Evolutionary conservation across 306 rosid genomes (phyloP).

Genomic region (Fagus crenata): DNA sequence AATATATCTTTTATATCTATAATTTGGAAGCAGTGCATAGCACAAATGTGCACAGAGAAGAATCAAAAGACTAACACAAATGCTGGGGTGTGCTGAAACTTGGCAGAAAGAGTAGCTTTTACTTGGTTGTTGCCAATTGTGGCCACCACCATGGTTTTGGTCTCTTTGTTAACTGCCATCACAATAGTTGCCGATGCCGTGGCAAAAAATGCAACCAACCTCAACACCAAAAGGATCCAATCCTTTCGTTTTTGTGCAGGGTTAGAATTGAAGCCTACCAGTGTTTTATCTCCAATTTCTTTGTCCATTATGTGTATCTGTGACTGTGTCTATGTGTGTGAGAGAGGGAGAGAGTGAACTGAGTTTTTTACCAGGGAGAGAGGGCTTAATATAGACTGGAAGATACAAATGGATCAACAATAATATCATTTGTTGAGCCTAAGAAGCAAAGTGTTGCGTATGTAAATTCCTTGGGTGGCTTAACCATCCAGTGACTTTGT

Average conservation of each 20-base stretch:
- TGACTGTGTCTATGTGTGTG: conserved; percentile 4
- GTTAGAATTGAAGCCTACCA: conserved; percentile 15
- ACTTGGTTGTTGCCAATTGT: conserved; percentile 59
- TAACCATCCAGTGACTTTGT: conserved; percentile 45
- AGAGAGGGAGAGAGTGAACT: background rate
- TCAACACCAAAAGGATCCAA: conserved; percentile 50
- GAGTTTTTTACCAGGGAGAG: background rate
- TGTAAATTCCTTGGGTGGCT: conserved; percentile 48
- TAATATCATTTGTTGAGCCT: conserved; percentile 35
- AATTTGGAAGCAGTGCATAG: background rate
- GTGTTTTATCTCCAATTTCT: conserved; percentile 42
- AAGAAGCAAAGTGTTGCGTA: conserved; percentile 38
- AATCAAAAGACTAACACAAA: conserved; percentile 59
- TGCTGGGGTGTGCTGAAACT: conserved; percentile 77
- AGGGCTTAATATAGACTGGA: conserved; percentile 35
- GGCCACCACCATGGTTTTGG: conserved; percentile 65
- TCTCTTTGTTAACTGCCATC: conserved; percentile 77
- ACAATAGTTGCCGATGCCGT: conserved; percentile 73
- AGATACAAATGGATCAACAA: conserved; percentile 21
- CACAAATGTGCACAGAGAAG: background rate
- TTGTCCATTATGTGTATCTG: conserved; percentile 40
- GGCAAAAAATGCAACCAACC: conserved; percentile 61
- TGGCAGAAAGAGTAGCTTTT: conserved; percentile 53
- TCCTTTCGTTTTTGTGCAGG: conserved; percentile 25
- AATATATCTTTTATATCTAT: background rate